These are phyloP conservation scores for Fusarium vanettenii DNA, from an alignment of 2,329 filamentous ascomycete species.

Conservation along the genomic window DNA sequence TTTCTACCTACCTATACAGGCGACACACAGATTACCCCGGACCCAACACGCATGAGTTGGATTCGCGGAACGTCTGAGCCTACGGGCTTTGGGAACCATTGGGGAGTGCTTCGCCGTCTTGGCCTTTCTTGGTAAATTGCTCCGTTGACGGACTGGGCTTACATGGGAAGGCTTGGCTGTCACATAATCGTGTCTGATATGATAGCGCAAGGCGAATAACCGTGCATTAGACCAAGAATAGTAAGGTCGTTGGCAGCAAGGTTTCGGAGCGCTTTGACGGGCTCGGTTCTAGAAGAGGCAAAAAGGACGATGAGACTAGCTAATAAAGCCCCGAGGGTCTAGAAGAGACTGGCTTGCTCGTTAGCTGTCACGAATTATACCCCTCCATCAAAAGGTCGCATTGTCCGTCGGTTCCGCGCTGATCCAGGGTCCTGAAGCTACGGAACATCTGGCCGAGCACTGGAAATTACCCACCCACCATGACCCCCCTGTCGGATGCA, in stretches of 20 bases:
- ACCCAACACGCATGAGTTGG: not conserved
- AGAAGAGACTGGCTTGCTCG: not conserved
- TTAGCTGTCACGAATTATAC: not conserved
- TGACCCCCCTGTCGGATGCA: not conserved
- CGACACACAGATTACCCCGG: not conserved
- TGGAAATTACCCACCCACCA: slow-evolving; percentile 6
- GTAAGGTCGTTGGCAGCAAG: not conserved
- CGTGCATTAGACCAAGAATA: not conserved
- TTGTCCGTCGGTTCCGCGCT: not conserved
- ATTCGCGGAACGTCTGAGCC: not conserved
- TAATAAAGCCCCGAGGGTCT: not conserved
- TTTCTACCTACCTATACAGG: not conserved
- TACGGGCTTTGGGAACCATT: not conserved
- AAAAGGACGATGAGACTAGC: not conserved
- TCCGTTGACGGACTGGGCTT: not conserved
- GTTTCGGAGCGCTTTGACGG: not conserved
- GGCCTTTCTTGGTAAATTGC: not conserved
- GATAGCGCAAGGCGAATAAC: not conserved
- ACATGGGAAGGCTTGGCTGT: not conserved
- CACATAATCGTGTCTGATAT: not conserved
- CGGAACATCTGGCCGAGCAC: not conserved
- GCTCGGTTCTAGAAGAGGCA: not conserved
- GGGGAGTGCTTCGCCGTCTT: not conserved
- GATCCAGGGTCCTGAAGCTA: not conserved
- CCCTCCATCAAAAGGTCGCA: not conserved